A percentile compares a stretch with the other conserved stretches of the same genome.
Evolutionary conservation across 2,329 filamentous ascomycete species (phyloP).

Genomic region (Trichophyton benhamiae): DNA sequence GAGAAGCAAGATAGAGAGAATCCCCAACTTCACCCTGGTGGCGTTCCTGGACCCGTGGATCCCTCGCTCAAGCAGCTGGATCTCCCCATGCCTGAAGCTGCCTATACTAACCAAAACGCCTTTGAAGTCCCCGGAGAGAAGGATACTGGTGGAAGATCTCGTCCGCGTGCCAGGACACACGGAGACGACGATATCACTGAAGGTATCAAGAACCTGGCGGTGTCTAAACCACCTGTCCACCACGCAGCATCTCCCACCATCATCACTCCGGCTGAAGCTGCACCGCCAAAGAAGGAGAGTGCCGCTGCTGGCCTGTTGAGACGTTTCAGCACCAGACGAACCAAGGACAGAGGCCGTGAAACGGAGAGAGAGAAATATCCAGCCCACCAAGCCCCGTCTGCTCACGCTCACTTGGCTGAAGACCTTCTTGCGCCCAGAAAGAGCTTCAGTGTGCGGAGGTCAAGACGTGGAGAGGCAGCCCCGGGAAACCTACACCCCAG

Average conservation of each 20-base stretch:
- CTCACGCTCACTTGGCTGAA: conserved; percentile 67
- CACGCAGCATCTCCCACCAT: conserved; percentile 34
- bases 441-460: conserved; percentile 71
- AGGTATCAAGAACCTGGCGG: conserved; percentile 52
- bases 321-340: conserved; percentile 74
- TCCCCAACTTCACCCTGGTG: conserved; percentile 40
- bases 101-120: conserved; percentile 71
- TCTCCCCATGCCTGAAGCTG: conserved; percentile 67
- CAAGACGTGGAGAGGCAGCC: conserved; percentile 42
- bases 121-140: conserved; percentile 87
- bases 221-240: conserved; percentile 38
- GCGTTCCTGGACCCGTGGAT: conserved; percentile 43
- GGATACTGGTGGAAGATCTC: conserved; percentile 67
- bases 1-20: conserved; percentile 82
- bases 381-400: conserved; percentile 58
- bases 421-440: conserved; percentile 61
- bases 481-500: conserved; percentile 47
- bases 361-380: conserved; percentile 39
- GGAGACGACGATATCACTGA: conserved; percentile 85
- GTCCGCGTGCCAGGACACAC: conserved; percentile 80
- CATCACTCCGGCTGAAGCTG: conserved; percentile 45
- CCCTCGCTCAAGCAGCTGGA: conserved; percentile 55
- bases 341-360: conserved; percentile 42
- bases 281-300: conserved; percentile 67
- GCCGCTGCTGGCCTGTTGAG: conserved; percentile 72